Base-by-base conservation (phyloP, 768 basidiomycete species). In the Boletus bicolor region DNA sequence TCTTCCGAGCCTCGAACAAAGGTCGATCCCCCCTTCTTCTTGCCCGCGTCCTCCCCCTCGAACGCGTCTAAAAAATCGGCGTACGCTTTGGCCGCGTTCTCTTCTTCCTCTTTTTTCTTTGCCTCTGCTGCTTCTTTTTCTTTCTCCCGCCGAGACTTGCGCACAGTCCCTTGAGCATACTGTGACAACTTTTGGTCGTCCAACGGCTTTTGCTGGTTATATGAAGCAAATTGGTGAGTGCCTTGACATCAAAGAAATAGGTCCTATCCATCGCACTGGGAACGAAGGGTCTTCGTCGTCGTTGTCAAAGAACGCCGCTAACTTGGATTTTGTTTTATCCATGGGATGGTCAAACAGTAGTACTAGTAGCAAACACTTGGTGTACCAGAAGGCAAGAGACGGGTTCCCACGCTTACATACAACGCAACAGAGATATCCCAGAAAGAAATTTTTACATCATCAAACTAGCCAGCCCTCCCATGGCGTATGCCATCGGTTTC, bases 121-220 rank as follows among this genome's bases (percentile, higher is more conserved):
- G 86, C 87, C 66, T 95, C 93, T 36, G 91, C 95, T 47, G 87
- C 88, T 65, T 98, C 95, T 66, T 86, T 86, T 68, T 98, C 97
- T 65, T 89, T 89, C 73, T 98, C 95, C 60, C 90, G 80, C 55
- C 88, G 86, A 15, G 93, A 93, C 76, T 98, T 98, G 56, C 86
- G 84, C 50, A 87, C 83, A 37, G 82, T 89, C n/a, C 89, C 93
- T 67, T 91, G 84, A 34, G 90, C 73, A 73, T 91, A 97, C 46
- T 91, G 88, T 36, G 89, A 87, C 55, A 89, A 74, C 73, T 96
- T 96, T 64, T 87, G 82, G 66, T 89, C 86, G 64, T 92, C 91
- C 56, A 96, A 79, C 55, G 88, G 77, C 79, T 87, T 91, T 83
- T 85, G 87, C 91, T 93, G 80, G 63, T 68, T 69, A 75, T 72